phyloP scores from a whole-genome alignment of 2,329 filamentous ascomycete genomes.

The Proliferodiscus dingleyae region DNA sequence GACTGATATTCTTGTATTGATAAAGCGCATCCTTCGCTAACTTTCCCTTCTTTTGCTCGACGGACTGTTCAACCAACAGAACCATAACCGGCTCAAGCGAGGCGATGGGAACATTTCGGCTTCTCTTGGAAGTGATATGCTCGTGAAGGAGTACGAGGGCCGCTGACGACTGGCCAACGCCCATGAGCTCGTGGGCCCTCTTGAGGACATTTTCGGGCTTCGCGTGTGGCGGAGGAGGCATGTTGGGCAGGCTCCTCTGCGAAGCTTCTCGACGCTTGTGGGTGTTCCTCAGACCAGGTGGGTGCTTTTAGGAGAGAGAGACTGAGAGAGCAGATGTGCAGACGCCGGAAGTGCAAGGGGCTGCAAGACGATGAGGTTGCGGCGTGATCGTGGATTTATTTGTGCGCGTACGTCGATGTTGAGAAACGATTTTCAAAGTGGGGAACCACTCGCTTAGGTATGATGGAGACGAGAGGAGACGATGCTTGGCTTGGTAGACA shows the following conservation, averaged over 20 bases:
- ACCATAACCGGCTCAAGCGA: conserved; percentile 98
- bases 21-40: conserved; percentile 97
- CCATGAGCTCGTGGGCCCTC: conserved; percentile 97
- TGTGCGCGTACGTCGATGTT: background rate
- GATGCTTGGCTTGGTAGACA: too few species aligned
- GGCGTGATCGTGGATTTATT: background rate
- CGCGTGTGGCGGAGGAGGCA: conserved; percentile 88
- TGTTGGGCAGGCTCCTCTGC: conserved; percentile 24
- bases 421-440: background rate
- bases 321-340: background rate
- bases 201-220: conserved; percentile 99
- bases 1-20: conserved; percentile 99
- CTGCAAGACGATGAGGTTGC: background rate
- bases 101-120: conserved; percentile 92
- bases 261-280: background rate
- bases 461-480: too few species aligned
- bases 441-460: background rate
- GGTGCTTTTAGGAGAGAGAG: background rate
- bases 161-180: conserved; percentile 87
- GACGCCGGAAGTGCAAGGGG: background rate
- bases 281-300: background rate
- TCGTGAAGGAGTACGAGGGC: conserved; percentile 95
- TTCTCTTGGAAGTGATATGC: conserved; percentile 98
- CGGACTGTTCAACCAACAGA: conserved; percentile 91
- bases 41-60: conserved; percentile 97